Base-by-base conservation (phyloP, 768 basidiomycete species). In the Tulasnella sp. region DNA sequence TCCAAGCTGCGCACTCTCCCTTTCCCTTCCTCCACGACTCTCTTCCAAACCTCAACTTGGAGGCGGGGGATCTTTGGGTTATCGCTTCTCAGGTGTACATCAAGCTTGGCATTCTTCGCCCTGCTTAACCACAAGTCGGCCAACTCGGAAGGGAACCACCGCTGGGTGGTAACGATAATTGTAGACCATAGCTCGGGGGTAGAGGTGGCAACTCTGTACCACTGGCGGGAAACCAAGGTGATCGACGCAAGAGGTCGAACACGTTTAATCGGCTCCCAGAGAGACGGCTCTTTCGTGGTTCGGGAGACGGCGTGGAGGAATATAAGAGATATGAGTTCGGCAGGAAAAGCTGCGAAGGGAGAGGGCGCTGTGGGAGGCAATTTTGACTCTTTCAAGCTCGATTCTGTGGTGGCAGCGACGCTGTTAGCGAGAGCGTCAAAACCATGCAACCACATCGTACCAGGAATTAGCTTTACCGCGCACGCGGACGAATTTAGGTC, bases 201-300 rank as follows among this genome's bases (percentile, higher is more conserved):
- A 34, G 16, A 16, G 24, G 64, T 69, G 16, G 64, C 64, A 37
- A 69, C 11, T 8, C 14, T 28, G 64, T 69, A 69, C 64, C 64
- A 69, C 5, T 37, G n/a, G 5, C 64, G 64, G 37, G 64, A 69
- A 16, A 69, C 64, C 64, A 69, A 34, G 12, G 64, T 69, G 16
- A 69, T 69, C 11, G 64, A 69, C 5, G 64, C 64, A 69, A 69
- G 64, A 37, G 64, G 64, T 18, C 64, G 64, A 69, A 69, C 64
- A 31, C 64, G 64, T 37, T 69, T 69, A 12, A 69, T 37, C n/a
- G 64, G 64, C 64, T 69, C 64, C 64, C 64, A 69, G 64, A 69
- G 64, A 16, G 31, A 31, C 5, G 64, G 12, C 18, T 69, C 8
- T 11, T 37, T 69, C 5, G 28, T 28, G 18, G 3, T 28, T 31